phyloP scores from a whole-genome alignment of 305 asterid species.

The Euphrasia arctica region DNA sequence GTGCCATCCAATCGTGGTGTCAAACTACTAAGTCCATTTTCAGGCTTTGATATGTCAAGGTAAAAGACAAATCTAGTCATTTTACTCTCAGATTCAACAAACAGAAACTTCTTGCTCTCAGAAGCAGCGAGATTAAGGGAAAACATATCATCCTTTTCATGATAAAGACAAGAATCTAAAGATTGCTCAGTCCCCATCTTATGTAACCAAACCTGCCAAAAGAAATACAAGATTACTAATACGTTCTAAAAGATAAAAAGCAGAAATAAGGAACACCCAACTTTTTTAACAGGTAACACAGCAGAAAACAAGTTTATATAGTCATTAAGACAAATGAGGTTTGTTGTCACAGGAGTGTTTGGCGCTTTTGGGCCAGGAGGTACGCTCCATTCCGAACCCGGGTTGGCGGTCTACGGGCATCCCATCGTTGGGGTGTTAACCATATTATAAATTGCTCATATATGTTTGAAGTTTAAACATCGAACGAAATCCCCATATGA shows the following conservation, averaged over 20 bases:
- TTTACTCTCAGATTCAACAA: slow-evolving; percentile 83
- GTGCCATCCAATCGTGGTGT: slow-evolving; percentile 73
- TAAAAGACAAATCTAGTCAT: slow-evolving; percentile 78
- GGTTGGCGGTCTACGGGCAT: too few species aligned
- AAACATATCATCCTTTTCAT: slow-evolving; percentile 86
- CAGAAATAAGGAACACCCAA: slow-evolving; percentile 4
- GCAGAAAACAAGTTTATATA: slow-evolving; percentile 8
- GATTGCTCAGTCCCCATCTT: slow-evolving; percentile 72
- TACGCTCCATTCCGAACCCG: too few species aligned
- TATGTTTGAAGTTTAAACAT: too few species aligned
- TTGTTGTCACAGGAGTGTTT: too few species aligned
- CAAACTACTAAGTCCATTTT: slow-evolving; percentile 56
- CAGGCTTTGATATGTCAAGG: slow-evolving; percentile 70
- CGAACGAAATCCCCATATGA: too few species aligned
- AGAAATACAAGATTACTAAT: slow-evolving; percentile 23
- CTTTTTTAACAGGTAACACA: slow-evolving; percentile 16
- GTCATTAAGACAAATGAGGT: slow-evolving; percentile 6
- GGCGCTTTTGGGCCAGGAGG: too few species aligned
- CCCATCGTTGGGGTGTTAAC: too few species aligned
- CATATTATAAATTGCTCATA: too few species aligned
- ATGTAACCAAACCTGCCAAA: slow-evolving; percentile 84
- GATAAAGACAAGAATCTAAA: slow-evolving; percentile 73
- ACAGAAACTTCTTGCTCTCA: slow-evolving; percentile 84
- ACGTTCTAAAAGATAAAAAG: slow-evolving; percentile 19
- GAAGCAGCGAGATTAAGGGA: slow-evolving; percentile 69